These are phyloP conservation scores for Theileria orientalis DNA, from an alignment of 169 alveolate species.

Conservation along the genomic window DNA sequence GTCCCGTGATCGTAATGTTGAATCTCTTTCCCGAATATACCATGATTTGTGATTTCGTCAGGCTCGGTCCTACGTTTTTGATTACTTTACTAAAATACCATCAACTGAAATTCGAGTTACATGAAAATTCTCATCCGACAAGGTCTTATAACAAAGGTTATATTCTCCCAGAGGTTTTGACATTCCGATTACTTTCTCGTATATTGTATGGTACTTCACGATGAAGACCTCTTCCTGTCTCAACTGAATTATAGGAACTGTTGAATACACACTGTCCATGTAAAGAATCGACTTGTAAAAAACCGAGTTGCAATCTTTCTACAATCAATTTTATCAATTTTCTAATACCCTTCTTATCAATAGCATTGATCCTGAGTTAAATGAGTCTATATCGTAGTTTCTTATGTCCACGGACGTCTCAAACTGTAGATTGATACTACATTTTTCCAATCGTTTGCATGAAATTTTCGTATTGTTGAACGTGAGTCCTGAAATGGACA, in stretches of 20 bases:
- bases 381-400: neutral
- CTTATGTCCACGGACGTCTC: neutral
- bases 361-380: slow-evolving; percentile 6
- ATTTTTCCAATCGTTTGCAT: neutral
- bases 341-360: slow-evolving; percentile 11
- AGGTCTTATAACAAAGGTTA: slow-evolving; percentile 7
- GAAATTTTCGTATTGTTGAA: neutral
- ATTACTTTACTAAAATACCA: neutral
- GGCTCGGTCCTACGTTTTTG: neutral
- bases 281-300: neutral
- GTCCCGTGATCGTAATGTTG: neutral
- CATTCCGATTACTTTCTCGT: neutral
- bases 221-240: neutral
- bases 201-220: slow-evolving; percentile 14
- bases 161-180: neutral
- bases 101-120: neutral
- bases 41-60: neutral
- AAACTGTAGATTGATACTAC: neutral
- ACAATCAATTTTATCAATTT: neutral
- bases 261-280: neutral
- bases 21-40: slow-evolving; percentile 28
- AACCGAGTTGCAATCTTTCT: neutral
- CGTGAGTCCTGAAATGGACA: slow-evolving; percentile 25
- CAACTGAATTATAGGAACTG: neutral
- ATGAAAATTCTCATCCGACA: neutral